Evolutionary conservation across 441 rosid species (phyloP), one percentile per base, ranked within the genome.

Genomic region (Isatis lusitanica): DNA sequence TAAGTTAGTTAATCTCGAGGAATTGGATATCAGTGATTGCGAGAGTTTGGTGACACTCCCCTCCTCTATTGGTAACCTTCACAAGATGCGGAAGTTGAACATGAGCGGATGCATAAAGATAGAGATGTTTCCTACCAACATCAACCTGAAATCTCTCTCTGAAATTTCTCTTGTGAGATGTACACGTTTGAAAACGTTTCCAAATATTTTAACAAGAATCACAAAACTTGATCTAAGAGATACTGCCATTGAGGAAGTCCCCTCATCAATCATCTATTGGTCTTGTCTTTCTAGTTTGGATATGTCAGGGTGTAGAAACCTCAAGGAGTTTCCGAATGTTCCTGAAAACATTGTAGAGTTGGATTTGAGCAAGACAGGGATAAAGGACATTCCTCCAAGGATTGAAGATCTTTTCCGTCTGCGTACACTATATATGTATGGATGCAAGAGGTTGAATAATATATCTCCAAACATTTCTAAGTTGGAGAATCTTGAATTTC

Each of bases 21-120:
- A n/a, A n/a, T 21, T 21, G 24, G 40, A 74, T 6, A 80, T 85
- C n/a, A 70, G 62, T 10, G 26, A 80, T 35, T 26, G 28, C 53
- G 53, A 47, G 12, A 47, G 11, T 3, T 47, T 47, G 53, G 53
- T 47, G 53, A 47, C 53, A 17, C 53, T 47, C 53, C 53, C 53
- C 26, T 47, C 53, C 26, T 47, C 26, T 8, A 17, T 47, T 47
- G 28, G 53, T 2, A 47, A 17, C 12, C 28, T 47, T 47, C 12
- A 47, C 6, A 47, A 47, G 9, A 1, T 47, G 28, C 53, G 26
- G 4, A 4, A 7, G 52, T 18, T 47, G 24, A 47, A 10, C 11
- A 47, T 47, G 53, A 17, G 12, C 5, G 53, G 53, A 18, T 47
- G 53, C 12, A 2, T 17, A 17, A 47, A 47, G 2, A 2, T 47